Evolutionary conservation across 2,329 filamentous ascomycete species (phyloP), one percentile per base, ranked within the genome.

Genomic region (Neospermospora avenae): DNA sequence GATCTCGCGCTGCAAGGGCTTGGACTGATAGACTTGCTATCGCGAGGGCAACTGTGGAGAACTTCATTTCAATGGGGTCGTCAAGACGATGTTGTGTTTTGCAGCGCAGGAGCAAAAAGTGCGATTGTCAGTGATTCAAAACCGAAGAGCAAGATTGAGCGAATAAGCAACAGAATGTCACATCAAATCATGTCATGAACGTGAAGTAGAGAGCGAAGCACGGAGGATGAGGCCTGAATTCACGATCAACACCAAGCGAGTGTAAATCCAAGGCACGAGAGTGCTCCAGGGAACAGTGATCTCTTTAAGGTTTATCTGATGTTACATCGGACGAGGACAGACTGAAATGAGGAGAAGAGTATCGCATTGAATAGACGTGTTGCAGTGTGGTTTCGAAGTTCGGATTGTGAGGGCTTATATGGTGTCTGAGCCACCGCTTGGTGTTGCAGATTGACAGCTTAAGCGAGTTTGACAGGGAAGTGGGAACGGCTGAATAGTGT

Each of bases 1-100:
- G 55, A 20, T 62, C 57, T 35, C 39, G 46, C 35, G 25, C 53
- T 11, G 57, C 57, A 13, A 52, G 24, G 28, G 16, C 48, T 20
- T 22, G n/a, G 2, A 18, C 16, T 28, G 35, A 20, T n/a, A 31
- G 34, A 25, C 18, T 25, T 35, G 51, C 35, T 41, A 54, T 41
- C 16, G 35, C 51, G 22, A 54, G n/a, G 1, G 18, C 28, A 5
- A 54, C 28, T 1, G 16, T 16, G 7, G 24, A 18, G 20, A 54
- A 2, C 8, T 28, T 25, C 51, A 54, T 54, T 22, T 18, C 10
- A 8, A 18, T 42, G n/a, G 4, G 7, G 39, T 42, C 28, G 6
- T 31, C 28, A 31, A 31, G 28, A 31, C 28, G 6, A 31, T 6
- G 28, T 31, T 31, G 28, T 31, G 28, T 31, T 5, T 6, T 31